Evolutionary conservation across 2,329 filamentous ascomycete genomes (phyloP).

Genomic region (Fusarium drepaniforme): DNA sequence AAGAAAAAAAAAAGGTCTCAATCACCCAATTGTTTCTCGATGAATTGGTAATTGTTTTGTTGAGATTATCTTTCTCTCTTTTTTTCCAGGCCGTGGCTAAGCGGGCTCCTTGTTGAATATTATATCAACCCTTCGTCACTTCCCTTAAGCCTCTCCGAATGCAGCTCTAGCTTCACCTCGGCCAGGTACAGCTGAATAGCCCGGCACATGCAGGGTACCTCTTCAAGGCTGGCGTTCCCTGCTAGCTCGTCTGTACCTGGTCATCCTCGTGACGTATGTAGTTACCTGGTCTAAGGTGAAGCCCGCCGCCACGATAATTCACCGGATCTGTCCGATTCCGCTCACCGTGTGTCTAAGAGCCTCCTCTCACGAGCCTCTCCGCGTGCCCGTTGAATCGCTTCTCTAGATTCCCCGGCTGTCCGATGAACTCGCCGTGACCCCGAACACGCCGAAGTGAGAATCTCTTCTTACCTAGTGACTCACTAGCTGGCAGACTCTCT

Average conservation of each 20-base stretch:
- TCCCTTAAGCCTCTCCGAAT: background rate
- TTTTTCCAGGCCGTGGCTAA: conserved; percentile 8
- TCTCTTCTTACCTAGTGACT: conserved; percentile 9
- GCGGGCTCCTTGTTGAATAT: conserved; percentile 12
- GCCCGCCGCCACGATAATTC: conserved; percentile 42
- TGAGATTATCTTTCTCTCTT: background rate
- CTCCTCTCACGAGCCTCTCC: conserved; percentile 30
- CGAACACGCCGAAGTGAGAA: conserved; percentile 2
- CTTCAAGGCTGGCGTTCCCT: conserved; percentile 1
- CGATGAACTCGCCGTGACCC: conserved; percentile 14
- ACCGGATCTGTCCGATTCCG: conserved; percentile 29
- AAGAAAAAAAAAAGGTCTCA: too few relatives aligned
- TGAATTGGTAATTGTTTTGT: background rate
- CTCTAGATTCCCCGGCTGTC: conserved; percentile 25
- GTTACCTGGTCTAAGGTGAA: conserved; percentile 16
- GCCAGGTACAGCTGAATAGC: conserved; percentile 2
- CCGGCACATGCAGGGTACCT: background rate
- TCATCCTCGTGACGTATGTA: conserved; percentile 8
- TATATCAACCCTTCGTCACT: conserved; percentile 29
- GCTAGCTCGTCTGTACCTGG: background rate
- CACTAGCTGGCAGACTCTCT: conserved; percentile 5
- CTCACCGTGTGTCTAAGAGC: conserved; percentile 17
- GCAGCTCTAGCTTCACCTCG: conserved; percentile 4
- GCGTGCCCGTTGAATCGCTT: conserved; percentile 17
- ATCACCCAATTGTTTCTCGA: background rate